Conservation (phyloP, 2,329 filamentous ascomycete species). For the Metarhizium sp. region DNA sequence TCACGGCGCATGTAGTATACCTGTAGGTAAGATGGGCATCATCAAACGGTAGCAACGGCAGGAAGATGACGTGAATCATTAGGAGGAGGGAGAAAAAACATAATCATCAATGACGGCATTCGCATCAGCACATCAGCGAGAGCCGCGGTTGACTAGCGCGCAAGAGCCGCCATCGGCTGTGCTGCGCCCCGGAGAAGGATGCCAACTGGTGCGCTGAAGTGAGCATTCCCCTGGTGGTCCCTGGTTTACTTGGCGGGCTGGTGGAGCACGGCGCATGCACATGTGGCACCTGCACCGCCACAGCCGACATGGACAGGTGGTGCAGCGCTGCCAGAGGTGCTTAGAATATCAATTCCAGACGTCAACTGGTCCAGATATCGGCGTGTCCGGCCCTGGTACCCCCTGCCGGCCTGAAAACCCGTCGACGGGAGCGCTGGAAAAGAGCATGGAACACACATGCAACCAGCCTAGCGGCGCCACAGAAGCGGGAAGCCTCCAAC, state of each 20-base stretch:
- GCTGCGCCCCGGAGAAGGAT: not conserved
- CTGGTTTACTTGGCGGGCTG: no score
- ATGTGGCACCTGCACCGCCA: not conserved
- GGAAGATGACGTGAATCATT: not conserved
- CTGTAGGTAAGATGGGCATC: not conserved
- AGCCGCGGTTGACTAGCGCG: no score
- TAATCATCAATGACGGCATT: no score
- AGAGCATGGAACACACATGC: no score
- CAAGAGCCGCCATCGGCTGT: not conserved
- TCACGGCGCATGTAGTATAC: not conserved
- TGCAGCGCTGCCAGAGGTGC: not conserved
- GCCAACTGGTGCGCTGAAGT: not conserved
- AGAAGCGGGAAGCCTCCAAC: not conserved
- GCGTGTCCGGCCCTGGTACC: not conserved
- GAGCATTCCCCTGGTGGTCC: no score
- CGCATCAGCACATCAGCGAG: not conserved
- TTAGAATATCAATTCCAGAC: no score
- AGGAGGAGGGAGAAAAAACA: not conserved
- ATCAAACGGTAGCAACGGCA: not conserved
- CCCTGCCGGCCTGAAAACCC: constrained; percentile 1
- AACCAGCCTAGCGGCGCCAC: not conserved
- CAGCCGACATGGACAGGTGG: not conserved
- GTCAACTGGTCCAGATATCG: not conserved
- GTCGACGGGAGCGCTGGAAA: no score
- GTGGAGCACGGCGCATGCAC: not conserved